A percentile compares a stretch with the other conserved stretches of the same genome.
phyloP scores from a whole-genome alignment of 257 asterid species.

The Euphrasia confusa region DNA sequence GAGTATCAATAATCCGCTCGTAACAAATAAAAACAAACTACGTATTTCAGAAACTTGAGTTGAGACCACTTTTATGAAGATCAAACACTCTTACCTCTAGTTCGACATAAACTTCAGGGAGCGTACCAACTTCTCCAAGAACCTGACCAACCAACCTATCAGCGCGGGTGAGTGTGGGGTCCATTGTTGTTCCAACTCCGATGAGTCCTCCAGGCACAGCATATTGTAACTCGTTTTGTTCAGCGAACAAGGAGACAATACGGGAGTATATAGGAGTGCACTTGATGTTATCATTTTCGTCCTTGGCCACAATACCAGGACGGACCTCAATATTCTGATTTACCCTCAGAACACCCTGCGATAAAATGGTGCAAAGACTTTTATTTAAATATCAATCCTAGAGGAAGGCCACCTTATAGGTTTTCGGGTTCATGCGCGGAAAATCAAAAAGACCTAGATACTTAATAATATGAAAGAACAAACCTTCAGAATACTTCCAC shows the following conservation, averaged over 20 bases:
- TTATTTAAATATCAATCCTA: too few species aligned
- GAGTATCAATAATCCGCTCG: neutral
- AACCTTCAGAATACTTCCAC: slow-evolving; percentile 97
- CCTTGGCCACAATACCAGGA: slow-evolving; percentile 97
- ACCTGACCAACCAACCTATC: slow-evolving; percentile 99
- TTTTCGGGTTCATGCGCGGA: too few species aligned
- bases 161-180: slow-evolving; percentile 97
- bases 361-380: neutral
- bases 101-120: slow-evolving; percentile 84
- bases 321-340: slow-evolving; percentile 91
- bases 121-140: slow-evolving; percentile 97
- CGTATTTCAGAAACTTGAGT: neutral
- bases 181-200: slow-evolving; percentile 99
- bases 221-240: slow-evolving; percentile 88
- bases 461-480: neutral
- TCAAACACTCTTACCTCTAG: slow-evolving; percentile 58
- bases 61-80: neutral
- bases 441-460: neutral
- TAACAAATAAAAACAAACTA: neutral
- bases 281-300: slow-evolving; percentile 75
- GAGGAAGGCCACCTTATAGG: neutral
- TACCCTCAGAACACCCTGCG: slow-evolving; percentile 94
- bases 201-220: slow-evolving; percentile 99
- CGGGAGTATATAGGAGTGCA: slow-evolving; percentile 96
- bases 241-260: slow-evolving; percentile 84